phyloP scores from a whole-genome alignment of 2,329 filamentous ascomycete genomes.

The Sclerotinia minor region DNA sequence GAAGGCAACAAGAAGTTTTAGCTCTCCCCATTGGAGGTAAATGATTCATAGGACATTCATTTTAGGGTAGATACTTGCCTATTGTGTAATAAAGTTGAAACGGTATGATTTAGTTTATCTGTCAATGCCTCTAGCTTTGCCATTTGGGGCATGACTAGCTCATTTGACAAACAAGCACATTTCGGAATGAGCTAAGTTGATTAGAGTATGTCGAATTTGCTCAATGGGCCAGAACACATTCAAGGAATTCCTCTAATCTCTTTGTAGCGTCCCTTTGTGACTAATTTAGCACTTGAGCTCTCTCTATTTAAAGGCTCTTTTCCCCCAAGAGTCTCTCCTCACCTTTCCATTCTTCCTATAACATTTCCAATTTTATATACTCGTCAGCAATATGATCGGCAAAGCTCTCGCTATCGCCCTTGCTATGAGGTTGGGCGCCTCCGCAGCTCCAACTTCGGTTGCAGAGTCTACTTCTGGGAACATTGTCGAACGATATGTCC shows the following conservation, averaged over 20 bases:
- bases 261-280: background rate
- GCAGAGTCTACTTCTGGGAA: background rate
- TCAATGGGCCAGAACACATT: no score
- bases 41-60: no score
- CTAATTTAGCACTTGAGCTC: background rate
- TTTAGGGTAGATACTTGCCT: no score
- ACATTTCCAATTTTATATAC: background rate
- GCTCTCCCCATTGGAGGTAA: no score
- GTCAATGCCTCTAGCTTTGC: no score
- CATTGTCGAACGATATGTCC: background rate
- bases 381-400: conserved; percentile 11
- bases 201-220: no score
- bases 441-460: conserved; percentile 1
- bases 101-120: no score
- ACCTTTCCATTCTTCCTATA: conserved; percentile 10
- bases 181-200: no score
- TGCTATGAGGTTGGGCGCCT: background rate
- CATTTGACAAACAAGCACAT: no score
- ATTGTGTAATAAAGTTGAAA: no score
- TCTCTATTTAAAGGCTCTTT: background rate
- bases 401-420: background rate
- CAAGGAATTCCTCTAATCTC: background rate
- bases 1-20: no score
- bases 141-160: no score
- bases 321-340: conserved; percentile 6